Evolutionary conservation across 1,284 basidiomycete species (phyloP), one percentile per base, ranked within the genome.

Genomic region (Ustilago tritici): DNA sequence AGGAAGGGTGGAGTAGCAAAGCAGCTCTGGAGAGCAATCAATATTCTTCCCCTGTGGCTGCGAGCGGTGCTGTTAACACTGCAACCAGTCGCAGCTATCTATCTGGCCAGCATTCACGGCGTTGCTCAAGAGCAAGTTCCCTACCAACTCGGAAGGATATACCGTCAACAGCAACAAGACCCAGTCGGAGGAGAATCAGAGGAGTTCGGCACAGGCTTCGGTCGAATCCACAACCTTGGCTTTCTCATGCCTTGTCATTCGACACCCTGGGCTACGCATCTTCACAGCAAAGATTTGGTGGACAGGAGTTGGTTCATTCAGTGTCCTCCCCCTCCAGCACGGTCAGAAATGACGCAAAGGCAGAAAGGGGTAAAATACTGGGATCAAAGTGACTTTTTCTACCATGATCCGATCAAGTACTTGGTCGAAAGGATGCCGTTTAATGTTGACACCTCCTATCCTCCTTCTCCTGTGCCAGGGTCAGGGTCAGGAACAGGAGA

Each of bases 191-290:
- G 8, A 84, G 90, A 49, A 76, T 82, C 17, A 61, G 52, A 38
- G 46, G 71, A 63, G 32, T 65, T 55, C 2, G 59, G 63, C 1
- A 74, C 28, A 19, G 64, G 23, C 69, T 35, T 60, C 77, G 63
- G 70, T 57, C 10, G 70, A 66, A 86, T 23, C 78, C 87, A 19
- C 88, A 91, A 91, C 9, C 87, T 97, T 15, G 95, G 93, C 1
- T 92, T 94, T 71, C 87, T 98, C 19, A 96, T 95, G 93, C 97
- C 97, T 3, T 99, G 97, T 79, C 97, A 99, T 87, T 97, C 95
- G n/a, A 95, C 93, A 0, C 96, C 96, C 3, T 96, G 95, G 89
- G 93, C 95, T 82, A 92, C 94, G 5, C 93, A 95, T 86, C 87
- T 99, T 23, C 96, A 99, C 84, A 53, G 64, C 12, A n/a, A 28